Conservation (phyloP, 495 filamentous ascomycete genomes). For the Hypoxylon perforatum region DNA sequence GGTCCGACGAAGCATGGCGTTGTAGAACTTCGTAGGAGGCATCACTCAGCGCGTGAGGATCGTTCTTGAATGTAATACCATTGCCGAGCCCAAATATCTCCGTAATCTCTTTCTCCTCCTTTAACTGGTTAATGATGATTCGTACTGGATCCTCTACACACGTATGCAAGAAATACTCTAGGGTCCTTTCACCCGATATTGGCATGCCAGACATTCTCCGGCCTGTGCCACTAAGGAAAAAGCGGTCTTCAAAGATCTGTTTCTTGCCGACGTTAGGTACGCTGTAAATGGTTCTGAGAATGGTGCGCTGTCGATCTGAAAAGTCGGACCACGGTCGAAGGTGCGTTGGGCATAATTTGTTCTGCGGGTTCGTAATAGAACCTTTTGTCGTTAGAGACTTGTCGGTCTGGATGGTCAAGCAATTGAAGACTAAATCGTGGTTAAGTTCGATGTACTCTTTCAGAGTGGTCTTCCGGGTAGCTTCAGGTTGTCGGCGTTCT, state of each 20-base stretch:
- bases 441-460: no score
- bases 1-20: no score
- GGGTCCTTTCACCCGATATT: not conserved
- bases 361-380: no score
- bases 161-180: not conserved
- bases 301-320: not conserved
- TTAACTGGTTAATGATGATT: not conserved
- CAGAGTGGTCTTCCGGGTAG: no score
- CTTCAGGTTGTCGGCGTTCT: no score
- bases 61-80: not conserved
- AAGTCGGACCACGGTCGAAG: not conserved
- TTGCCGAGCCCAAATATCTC: not conserved
- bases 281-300: not conserved
- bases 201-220: not conserved
- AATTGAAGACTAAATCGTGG: no score
- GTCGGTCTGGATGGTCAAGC: no score
- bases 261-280: no score
- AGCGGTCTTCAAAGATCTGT: no score
- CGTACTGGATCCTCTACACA: not conserved
- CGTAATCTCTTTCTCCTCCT: not conserved
- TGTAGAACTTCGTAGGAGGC: no score
- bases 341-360: not conserved
- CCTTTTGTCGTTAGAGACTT: no score
- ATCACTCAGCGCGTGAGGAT: not conserved
- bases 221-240: not conserved